A percentile compares a stretch with the other conserved stretches of the same genome.
Conservation (phyloP, 2,329 filamentous ascomycete genomes). For the Venturia effusa region DNA sequence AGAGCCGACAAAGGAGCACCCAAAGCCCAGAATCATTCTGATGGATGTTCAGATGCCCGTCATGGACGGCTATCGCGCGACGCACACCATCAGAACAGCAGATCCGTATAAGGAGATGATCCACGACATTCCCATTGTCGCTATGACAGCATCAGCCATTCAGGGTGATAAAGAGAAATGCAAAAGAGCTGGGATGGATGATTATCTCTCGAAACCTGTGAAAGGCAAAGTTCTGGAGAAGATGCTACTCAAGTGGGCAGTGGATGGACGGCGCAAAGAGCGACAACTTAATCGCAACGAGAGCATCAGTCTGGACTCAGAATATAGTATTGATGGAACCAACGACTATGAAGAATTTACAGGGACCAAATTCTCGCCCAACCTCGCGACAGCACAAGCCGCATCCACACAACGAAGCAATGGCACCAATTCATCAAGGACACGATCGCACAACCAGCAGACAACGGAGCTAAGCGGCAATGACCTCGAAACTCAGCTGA, state of each 20-base stretch:
- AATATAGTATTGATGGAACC: conserved; percentile 5
- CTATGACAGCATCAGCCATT: conserved; percentile 73
- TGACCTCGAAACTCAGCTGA: not conserved
- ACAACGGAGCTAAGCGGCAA: not conserved
- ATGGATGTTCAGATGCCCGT: conserved; percentile 73
- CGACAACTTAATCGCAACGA: conserved; percentile 19
- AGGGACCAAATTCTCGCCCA: not conserved
- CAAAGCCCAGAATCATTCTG: conserved; percentile 61
- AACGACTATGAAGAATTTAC: not conserved
- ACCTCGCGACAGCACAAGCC: not conserved
- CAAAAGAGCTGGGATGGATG: conserved; percentile 63
- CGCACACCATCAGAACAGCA: conserved; percentile 60
- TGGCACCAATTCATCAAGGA: not conserved
- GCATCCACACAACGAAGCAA: not conserved
- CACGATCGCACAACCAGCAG: not conserved
- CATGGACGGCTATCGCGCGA: conserved; percentile 68
- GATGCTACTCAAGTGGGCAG: conserved; percentile 61
- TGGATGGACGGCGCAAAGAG: conserved; percentile 30
- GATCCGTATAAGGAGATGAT: conserved; percentile 49
- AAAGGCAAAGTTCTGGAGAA: conserved; percentile 56
- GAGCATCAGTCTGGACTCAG: conserved; percentile 3
- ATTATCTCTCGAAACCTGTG: conserved; percentile 64
- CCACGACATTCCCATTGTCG: conserved; percentile 59
- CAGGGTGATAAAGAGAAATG: conserved; percentile 69
- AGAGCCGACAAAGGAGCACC: conserved; percentile 38